These are phyloP conservation scores for Whalleya microplaca DNA, from an alignment of 2,329 filamentous ascomycete species.

Conservation along the genomic window DNA sequence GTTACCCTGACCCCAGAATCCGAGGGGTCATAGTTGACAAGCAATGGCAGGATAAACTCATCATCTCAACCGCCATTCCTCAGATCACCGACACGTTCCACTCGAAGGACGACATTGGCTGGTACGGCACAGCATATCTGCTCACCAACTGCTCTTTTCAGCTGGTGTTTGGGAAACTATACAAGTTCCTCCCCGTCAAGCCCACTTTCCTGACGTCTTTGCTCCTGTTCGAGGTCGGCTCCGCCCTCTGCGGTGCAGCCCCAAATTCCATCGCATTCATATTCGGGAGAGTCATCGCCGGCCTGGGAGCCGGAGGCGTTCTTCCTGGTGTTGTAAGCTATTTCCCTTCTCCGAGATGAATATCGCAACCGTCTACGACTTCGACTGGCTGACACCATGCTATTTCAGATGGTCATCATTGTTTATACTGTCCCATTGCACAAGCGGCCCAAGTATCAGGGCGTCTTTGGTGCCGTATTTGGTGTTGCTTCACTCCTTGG, in stretches of 20 bases:
- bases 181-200: constrained; percentile 31
- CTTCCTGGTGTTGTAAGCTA: not conserved
- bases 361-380: not conserved
- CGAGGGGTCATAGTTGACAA: too few species aligned
- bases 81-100: constrained; percentile 34
- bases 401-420: constrained; percentile 24
- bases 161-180: constrained; percentile 31
- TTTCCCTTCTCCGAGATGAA: too few species aligned
- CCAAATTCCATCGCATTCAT: constrained; percentile 35
- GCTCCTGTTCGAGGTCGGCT: constrained; percentile 31
- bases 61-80: constrained; percentile 32
- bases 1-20: too few species aligned
- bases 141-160: constrained; percentile 32
- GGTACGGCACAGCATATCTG: constrained; percentile 36
- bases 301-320: constrained; percentile 16
- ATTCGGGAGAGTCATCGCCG: constrained; percentile 32
- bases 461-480: constrained; percentile 44
- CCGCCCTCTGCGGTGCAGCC: constrained; percentile 34
- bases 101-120: constrained; percentile 32
- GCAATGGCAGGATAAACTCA: constrained; percentile 23
- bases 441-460: constrained; percentile 28
- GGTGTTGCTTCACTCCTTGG: constrained; percentile 38
- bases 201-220: constrained; percentile 14
- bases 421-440: constrained; percentile 16
- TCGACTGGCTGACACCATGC: constrained; percentile 26